Evolutionary conservation across 116 monocot species (phyloP).

Genomic region (Cymodocea nodosa): DNA sequence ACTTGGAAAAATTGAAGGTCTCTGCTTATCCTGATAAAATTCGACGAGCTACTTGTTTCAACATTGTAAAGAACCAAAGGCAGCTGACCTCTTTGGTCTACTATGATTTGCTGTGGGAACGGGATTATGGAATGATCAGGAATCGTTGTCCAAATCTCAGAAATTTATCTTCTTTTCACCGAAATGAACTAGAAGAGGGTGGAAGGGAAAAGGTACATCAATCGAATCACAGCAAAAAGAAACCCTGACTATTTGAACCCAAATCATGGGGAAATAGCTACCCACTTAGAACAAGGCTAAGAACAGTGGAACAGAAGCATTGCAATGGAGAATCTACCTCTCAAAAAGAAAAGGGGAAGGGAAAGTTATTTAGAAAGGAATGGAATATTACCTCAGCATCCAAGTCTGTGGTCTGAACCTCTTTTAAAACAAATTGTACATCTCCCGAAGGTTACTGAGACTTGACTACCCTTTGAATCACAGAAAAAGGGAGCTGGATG

Average conservation of each 20-base stretch:
- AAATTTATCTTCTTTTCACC: not conserved
- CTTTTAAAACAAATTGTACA: not conserved
- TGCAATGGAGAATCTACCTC: not conserved
- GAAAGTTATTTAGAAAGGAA: not conserved
- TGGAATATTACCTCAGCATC: not conserved
- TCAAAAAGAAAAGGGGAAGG: no score
- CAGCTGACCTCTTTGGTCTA: slow-evolving; percentile 17
- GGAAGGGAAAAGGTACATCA: not conserved
- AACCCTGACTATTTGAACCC: not conserved
- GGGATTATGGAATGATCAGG: slow-evolving; percentile 13
- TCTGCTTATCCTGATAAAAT: no score
- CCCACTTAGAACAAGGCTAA: not conserved
- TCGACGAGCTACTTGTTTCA: no score
- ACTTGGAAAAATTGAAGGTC: no score
- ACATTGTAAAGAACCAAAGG: no score
- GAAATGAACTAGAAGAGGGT: not conserved
- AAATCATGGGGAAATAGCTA: not conserved
- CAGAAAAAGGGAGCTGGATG: no score
- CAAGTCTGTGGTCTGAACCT: not conserved
- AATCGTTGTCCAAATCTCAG: slow-evolving; percentile 38
- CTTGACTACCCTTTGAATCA: not conserved
- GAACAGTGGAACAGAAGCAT: not conserved
- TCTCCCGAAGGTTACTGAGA: not conserved
- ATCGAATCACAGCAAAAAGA: not conserved
- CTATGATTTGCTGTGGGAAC: slow-evolving; percentile 19